Conservation (phyloP, 2,329 filamentous ascomycete species). For the Penicillium sp. region DNA sequence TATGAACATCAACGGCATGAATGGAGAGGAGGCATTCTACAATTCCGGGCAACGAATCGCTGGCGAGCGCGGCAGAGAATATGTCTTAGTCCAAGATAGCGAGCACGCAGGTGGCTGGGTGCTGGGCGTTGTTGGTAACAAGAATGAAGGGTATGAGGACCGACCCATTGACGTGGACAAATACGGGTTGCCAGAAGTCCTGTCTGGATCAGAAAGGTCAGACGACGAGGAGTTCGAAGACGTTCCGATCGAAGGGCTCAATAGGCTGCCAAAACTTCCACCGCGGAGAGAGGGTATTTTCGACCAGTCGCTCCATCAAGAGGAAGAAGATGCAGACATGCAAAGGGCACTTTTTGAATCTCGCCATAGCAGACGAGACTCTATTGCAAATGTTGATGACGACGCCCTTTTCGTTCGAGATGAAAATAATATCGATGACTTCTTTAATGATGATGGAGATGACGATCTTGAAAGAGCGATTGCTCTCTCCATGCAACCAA, state of each 20-base stretch:
- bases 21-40: conserved; percentile 68
- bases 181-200: conserved; percentile 49
- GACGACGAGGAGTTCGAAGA: conserved; percentile 84
- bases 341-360: conserved; percentile 50
- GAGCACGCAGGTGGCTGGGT: conserved; percentile 95
- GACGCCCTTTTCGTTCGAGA: conserved; percentile 58
- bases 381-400: conserved; percentile 37
- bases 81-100: conserved; percentile 93
- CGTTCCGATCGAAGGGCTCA: conserved; percentile 85
- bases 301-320: conserved; percentile 35
- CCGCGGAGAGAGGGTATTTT: conserved; percentile 39
- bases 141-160: conserved; percentile 71
- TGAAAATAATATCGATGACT: conserved; percentile 45
- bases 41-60: conserved; percentile 54
- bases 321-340: conserved; percentile 41
- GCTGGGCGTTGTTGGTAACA: conserved; percentile 85
- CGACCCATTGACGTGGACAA: conserved; percentile 91
- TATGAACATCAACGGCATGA: conserved; percentile 93
- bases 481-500: conserved; percentile 69
- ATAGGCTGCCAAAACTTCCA: conserved; percentile 68
- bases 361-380: conserved; percentile 10
- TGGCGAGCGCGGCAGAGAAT: conserved; percentile 84
- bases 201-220: conserved; percentile 58
- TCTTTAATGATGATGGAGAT: conserved; percentile 64
- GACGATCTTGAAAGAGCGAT: conserved; percentile 80